Evolutionary conservation across 2,329 filamentous ascomycete genomes (phyloP), one percentile per base, ranked within the genome.

Genomic region (Xylaria sp.): DNA sequence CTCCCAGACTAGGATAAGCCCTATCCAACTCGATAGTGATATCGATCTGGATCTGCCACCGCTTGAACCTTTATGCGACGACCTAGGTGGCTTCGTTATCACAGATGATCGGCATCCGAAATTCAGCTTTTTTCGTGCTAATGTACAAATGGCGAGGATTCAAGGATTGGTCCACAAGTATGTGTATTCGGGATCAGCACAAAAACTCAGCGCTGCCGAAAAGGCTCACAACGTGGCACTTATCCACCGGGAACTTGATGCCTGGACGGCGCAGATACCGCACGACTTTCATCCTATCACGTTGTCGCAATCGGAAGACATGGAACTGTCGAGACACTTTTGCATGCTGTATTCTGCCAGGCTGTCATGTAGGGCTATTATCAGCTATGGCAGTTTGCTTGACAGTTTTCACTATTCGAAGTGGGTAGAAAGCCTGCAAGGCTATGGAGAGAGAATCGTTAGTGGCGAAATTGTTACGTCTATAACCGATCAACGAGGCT

Each of bases 111-210:
- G 76, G 3, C 71, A 69, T 1, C 65, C 69, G 0, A 74, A 74
- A 42, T 73, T 81, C 59, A 81, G 79, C 68, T 77, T 76, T 50
- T 77, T 81, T 61, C 73, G 79, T 15, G 66, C 76, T 27, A 74
- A 78, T 0, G 71, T 81, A 2, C 77, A 80, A 36, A 73, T 82
- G 4, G 76, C 78, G 3, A 77, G 78, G 36, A 79, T 82, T 10
- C 69, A 81, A 15, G 80, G 80, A 25, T 74, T 76, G 33, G 73
- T 79, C 0, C 80, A 81, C 56, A 77, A 81, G n/a, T 73, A 75
- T 6, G 63, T 81, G 1, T 80, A 79, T 66, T 72, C 70, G 1
- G 68, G 67, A 0, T 68, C 72, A 1, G 67, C 67, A 5, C 63
- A 58, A 22, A 72, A 67, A 5, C 42, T 62, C 7, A 59, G 55